Evolutionary conservation across 192 early-diverging fungal species (phyloP).

Genomic region (Borealophlyctis nickersoniae): DNA sequence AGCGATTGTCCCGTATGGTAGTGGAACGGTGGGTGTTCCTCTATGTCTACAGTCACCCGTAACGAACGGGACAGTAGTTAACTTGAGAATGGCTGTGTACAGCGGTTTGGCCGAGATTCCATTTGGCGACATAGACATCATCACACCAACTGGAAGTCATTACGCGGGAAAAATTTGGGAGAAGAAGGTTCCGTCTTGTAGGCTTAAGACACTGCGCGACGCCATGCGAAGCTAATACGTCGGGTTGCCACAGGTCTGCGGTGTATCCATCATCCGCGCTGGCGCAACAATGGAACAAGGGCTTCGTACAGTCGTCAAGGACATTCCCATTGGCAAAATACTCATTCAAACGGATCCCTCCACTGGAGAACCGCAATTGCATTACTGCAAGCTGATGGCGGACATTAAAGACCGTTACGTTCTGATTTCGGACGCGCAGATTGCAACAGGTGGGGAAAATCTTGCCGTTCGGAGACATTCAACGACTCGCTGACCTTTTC

Average conservation of each 20-base stretch:
- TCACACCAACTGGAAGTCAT: constrained; percentile 57
- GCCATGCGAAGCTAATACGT: neutral
- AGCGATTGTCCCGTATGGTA: constrained; percentile 79
- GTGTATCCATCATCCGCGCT: constrained; percentile 80
- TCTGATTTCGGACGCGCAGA: constrained; percentile 82
- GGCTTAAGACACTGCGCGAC: neutral
- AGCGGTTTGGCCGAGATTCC: constrained; percentile 66
- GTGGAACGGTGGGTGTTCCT: constrained; percentile 66
- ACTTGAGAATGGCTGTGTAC: neutral
- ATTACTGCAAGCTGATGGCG: constrained; percentile 77
- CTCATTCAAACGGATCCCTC: constrained; percentile 78
- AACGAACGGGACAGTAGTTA: neutral
- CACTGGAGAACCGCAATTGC: constrained; percentile 84
- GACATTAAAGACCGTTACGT: constrained; percentile 62
- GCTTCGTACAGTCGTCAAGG: constrained; percentile 73
- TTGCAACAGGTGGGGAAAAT: constrained; percentile 62
- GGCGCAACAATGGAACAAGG: constrained; percentile 91
- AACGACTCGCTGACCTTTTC: neutral
- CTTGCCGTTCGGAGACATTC: constrained; percentile 1
- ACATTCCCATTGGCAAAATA: constrained; percentile 84
- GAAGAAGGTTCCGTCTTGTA: constrained; percentile 28
- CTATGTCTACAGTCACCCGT: neutral
- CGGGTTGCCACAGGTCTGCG: constrained; percentile 51
- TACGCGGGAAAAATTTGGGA: constrained; percentile 56
- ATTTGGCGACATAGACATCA: constrained; percentile 42